phyloP scores from a whole-genome alignment of 331 rosid genomes.

The Pyracantha coccinea region DNA sequence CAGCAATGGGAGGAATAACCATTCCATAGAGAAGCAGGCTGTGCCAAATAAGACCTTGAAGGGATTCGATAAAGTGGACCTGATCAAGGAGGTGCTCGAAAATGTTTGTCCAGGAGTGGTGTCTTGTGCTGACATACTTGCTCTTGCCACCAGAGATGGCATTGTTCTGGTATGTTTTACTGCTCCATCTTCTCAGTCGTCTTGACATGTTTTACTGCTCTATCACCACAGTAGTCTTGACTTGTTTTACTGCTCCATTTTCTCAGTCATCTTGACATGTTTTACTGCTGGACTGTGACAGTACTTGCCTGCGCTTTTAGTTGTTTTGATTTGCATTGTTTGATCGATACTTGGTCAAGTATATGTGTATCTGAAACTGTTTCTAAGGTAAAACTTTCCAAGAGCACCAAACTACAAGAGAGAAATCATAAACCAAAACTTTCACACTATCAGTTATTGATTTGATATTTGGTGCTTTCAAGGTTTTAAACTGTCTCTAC shows the following conservation, averaged over 20 bases:
- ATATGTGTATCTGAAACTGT: not conserved
- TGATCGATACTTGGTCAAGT: not conserved
- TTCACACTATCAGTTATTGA: not conserved
- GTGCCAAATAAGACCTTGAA: constrained; percentile 61
- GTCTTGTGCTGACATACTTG: constrained; percentile 66
- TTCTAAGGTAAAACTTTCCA: too few species aligned
- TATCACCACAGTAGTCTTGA: constrained; percentile 25
- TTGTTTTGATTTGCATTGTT: not conserved
- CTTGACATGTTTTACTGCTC: not conserved
- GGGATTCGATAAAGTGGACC: constrained; percentile 57
- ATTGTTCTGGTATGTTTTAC: constrained; percentile 47
- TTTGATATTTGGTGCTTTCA: not conserved
- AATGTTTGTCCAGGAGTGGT: constrained; percentile 64
- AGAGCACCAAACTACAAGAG: not conserved
- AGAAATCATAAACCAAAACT: not conserved
- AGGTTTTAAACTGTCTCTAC: too few species aligned
- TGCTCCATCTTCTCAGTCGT: not conserved
- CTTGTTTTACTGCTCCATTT: constrained; percentile 10
- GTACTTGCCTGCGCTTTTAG: too few species aligned
- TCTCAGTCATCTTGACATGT: not conserved
- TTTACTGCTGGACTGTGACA: not conserved
- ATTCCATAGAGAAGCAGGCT: constrained; percentile 55
- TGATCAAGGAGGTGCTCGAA: constrained; percentile 72
- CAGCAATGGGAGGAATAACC: constrained; percentile 27
- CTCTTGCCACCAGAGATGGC: constrained; percentile 74